Conservation (phyloP, 768 basidiomycete species). For the Leucosporidium scottii region DNA sequence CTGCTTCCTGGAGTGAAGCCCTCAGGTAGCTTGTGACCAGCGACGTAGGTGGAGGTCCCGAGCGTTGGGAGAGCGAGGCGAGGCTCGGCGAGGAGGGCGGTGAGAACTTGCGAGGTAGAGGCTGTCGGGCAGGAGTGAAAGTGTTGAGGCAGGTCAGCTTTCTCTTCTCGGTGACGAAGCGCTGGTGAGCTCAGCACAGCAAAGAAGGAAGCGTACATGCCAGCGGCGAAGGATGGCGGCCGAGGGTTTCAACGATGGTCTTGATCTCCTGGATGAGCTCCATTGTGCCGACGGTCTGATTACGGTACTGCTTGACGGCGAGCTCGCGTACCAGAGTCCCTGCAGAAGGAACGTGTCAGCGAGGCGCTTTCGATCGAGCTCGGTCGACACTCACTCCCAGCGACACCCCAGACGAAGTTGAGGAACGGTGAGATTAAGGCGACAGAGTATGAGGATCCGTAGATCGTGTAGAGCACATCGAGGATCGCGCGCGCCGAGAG, state of each 20-base stretch:
- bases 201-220: slow-evolving; percentile 7
- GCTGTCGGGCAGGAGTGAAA: too few species aligned
- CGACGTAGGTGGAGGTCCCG: too few species aligned
- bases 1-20: too few species aligned
- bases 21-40: too few species aligned
- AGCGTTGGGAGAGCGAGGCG: too few species aligned
- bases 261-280: slow-evolving; percentile 12
- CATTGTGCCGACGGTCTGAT: background rate
- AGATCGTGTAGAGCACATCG: slow-evolving; percentile 15
- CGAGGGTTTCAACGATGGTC: slow-evolving; percentile 14
- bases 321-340: slow-evolving; percentile 33
- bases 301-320: slow-evolving; percentile 18
- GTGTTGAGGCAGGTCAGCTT: too few species aligned
- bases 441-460: slow-evolving; percentile 24
- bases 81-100: too few species aligned
- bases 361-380: background rate
- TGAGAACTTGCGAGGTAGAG: too few species aligned
- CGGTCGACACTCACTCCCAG: slow-evolving; percentile 12
- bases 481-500: slow-evolving; percentile 25
- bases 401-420: slow-evolving; percentile 25
- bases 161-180: too few species aligned
- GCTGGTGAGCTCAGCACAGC: too few species aligned
- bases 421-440: slow-evolving; percentile 24
- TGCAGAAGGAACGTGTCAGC: background rate
- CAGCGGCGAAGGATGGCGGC: slow-evolving; percentile 21